Evolutionary conservation across 176 grass and related monocot genomes (phyloP).

Genomic region (Zizania latifolia): DNA sequence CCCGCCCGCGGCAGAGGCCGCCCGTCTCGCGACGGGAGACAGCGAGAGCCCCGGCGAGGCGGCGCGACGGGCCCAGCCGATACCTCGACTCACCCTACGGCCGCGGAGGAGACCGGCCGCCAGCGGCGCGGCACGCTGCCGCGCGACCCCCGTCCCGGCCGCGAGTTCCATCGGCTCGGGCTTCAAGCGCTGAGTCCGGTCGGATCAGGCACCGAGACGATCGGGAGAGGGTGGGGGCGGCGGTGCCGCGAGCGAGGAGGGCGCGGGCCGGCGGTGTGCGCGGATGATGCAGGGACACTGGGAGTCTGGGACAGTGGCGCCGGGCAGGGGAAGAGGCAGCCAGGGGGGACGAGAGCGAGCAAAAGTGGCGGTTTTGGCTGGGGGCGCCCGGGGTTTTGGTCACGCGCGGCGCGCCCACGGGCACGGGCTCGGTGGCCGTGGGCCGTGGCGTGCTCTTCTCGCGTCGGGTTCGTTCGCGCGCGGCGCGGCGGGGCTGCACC

Average conservation of each 20-base stretch:
- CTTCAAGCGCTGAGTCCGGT: neutral
- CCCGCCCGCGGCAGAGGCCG: conserved; percentile 16
- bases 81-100: neutral
- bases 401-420: too few relatives aligned
- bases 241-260: neutral
- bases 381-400: too few relatives aligned
- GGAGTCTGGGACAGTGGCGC: too few relatives aligned
- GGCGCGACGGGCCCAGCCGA: neutral
- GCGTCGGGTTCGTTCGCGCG: too few relatives aligned
- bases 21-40: conserved; percentile 1
- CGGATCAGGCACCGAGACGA: neutral
- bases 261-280: neutral
- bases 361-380: too few relatives aligned
- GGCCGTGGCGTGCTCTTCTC: too few relatives aligned
- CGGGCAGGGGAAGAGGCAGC: neutral
- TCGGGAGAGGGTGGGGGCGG: neutral
- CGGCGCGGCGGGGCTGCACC: too few relatives aligned
- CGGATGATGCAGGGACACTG: too few relatives aligned
- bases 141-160: conserved; percentile 22
- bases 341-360: neutral
- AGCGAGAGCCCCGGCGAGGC: neutral
- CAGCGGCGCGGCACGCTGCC: neutral
- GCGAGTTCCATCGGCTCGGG: neutral
- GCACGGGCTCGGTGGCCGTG: too few relatives aligned
- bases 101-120: neutral